These are phyloP conservation scores for Golubevia pallescens DNA, from an alignment of 1,284 basidiomycete genomes.

Conservation along the genomic window DNA sequence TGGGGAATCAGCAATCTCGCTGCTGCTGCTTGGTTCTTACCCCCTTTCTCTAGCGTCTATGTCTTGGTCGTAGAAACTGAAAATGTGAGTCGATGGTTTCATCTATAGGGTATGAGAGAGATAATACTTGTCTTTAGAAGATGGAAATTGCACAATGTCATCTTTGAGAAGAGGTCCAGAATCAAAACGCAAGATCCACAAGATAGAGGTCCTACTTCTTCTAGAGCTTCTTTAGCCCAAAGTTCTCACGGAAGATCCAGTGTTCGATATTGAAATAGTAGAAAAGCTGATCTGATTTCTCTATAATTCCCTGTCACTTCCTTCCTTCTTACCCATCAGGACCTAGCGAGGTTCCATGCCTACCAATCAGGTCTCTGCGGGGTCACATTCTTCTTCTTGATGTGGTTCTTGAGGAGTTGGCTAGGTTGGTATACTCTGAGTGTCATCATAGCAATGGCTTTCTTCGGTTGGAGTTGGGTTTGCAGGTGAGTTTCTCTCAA, in stretches of 20 bases:
- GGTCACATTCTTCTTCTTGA: conserved; percentile 21
- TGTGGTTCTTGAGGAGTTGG: conserved; percentile 36
- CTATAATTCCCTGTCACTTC: background rate
- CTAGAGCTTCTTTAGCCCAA: no score
- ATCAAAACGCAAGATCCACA: no score
- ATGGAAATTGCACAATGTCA: background rate
- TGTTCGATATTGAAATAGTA: background rate
- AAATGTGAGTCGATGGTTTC: conserved; percentile 18
- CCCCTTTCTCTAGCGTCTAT: conserved; percentile 38
- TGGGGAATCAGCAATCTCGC: conserved; percentile 42
- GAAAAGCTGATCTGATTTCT: background rate
- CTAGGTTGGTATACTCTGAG: conserved; percentile 46
- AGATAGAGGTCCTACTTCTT: no score
- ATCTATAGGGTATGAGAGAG: no score
- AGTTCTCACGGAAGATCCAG: no score
- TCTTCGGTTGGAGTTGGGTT: conserved; percentile 51
- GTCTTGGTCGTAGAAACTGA: conserved; percentile 50
- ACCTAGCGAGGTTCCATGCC: conserved; percentile 48
- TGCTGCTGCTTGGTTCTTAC: conserved; percentile 38
- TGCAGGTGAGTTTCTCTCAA: conserved; percentile 33
- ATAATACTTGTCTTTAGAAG: background rate
- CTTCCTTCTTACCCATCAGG: conserved; percentile 15
- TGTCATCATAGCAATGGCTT: conserved; percentile 42
- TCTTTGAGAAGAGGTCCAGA: no score
- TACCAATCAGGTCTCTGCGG: conserved; percentile 47